phyloP scores from a whole-genome alignment of 1,284 basidiomycete genomes.

The Sphagnurus paluster region DNA sequence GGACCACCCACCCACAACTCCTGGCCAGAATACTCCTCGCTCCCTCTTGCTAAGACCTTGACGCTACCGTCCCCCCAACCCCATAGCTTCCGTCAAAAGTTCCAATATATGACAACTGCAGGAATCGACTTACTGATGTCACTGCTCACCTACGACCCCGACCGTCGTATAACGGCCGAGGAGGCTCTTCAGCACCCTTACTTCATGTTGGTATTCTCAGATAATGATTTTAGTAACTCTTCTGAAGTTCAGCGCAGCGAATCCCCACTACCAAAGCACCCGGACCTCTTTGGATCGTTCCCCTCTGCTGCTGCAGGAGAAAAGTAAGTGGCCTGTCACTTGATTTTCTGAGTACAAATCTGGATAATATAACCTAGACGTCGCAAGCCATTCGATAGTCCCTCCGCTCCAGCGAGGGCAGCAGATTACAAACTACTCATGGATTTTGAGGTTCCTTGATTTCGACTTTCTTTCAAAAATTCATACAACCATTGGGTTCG shows the following conservation, averaged over 20 bases:
- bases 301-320: constrained; percentile 97
- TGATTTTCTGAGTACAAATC: constrained; percentile 2
- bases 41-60: constrained; percentile 82
- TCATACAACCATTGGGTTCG: not conserved
- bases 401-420: constrained; percentile 69
- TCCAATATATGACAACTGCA: constrained; percentile 79
- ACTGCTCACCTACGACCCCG: constrained; percentile 89
- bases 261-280: constrained; percentile 93
- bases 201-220: constrained; percentile 68
- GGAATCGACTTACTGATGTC: constrained; percentile 86
- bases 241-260: constrained; percentile 55
- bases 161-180: constrained; percentile 80
- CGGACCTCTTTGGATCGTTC: constrained; percentile 96
- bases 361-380: constrained; percentile 45
- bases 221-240: constrained; percentile 5
- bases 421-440: constrained; percentile 63
- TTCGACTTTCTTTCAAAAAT: not conserved
- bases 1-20: constrained; percentile 83
- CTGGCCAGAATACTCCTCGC: constrained; percentile 83
- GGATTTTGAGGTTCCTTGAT: constrained; percentile 38
- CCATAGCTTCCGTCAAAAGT: constrained; percentile 71
- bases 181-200: constrained; percentile 91
- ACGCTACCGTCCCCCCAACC: constrained; percentile 78
- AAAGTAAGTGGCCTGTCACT: constrained; percentile 55
- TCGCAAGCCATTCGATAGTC: constrained; percentile 74